Evolutionary conservation across 2,329 filamentous ascomycete genomes (phyloP), one percentile per base, ranked within the genome.

Genomic region (Dactylonectria estremocensis): DNA sequence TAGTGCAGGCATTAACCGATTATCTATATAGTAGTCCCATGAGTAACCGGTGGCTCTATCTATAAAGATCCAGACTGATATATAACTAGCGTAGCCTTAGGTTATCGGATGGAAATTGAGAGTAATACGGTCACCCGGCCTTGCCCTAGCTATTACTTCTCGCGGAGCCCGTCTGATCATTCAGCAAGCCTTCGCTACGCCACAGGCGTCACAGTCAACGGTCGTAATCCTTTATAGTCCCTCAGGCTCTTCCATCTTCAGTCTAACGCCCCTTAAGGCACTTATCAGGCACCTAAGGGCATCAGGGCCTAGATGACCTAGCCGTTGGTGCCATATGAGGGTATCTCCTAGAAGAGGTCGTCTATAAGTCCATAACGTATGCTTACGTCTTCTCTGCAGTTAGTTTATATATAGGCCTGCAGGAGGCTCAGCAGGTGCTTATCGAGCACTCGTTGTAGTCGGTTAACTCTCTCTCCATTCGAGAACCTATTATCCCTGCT

Each of bases 341-440:
- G 6, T n/a, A 43, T 43, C 40, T 16, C 16, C 6, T 43, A 7
- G 5, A 3, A 43, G 40, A 16, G 4, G 40, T 16, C 8, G 1
- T 2, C 2, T 7, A n/a, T 43, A 18, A 8, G 7, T 43, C 40
- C 5, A 43, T n/a, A 18, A 18, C 8, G 8, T 43, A n/a, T 43
- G 8, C n/a, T 0, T 43, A 2, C 8, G 7, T 28, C 24, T 28
- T 7, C 7, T 28, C 2, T 28, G 7, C 1, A 28, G 2, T 28
- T 28, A 28, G 7, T 28, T 28, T 5, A 1, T 5, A 2, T 5
- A 7, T 1, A n/a, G 6, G 4, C 3, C 0, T 16, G 5, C 2
- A 5, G 8, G 8, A 7, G 8, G 8, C 3, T 5, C 7, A 18
- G 16, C 14, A n/a, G 5, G n/a, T 16, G 2, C 6, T 43, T n/a